Base-by-base conservation (phyloP, 805 yeast genomes). In the Clavispora carvajalis region DNA sequence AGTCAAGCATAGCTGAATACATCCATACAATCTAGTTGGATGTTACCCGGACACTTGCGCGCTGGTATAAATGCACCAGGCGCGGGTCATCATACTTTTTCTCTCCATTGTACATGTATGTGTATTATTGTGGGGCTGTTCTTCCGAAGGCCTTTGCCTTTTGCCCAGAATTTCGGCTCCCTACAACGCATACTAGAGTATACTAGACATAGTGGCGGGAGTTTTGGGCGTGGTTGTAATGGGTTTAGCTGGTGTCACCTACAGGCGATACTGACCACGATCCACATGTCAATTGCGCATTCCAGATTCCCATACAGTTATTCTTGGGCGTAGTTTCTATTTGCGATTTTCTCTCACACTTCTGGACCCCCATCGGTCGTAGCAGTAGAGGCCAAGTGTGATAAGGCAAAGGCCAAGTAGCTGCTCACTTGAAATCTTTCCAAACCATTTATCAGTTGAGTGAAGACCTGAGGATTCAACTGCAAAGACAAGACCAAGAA, bases 401-500 rank as follows among this genome's bases (percentile, higher is more conserved):
- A 82, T 77, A 33, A 77, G 59, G 2, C 63, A 26, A 12, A 82
- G 52, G 0, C 88, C 88, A 21, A 47, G 42, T 16, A 59, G 36
- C 53, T 82, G 86, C 16, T 61, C 54, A 1, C 62, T 37, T 2
- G 77, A 63, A n/a, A 80, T 60, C 13, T 54, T 50, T 17, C 65
- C 63, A 39, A 61, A 55, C 56, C 59, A 60, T 33, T 51, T 53
- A 11, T 36, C 38, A 1, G 49, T 35, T 22, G 46, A 51, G 23
- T 47, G 36, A 29, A 15, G 37, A 4, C 22, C 31, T 5, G 40
- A 34, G 71, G 73, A 19, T 71, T 74, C 69, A 74, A 76, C 41
- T 1, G 59, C 60, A 30, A 83, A 43, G 66, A 63, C 34, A 6
- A 90, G 85, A 52, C 95, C 85, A 1, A 82, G 82, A 1, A 83